phyloP scores from a whole-genome alignment of 83 land plant genomes.

The Picea abies region DNA sequence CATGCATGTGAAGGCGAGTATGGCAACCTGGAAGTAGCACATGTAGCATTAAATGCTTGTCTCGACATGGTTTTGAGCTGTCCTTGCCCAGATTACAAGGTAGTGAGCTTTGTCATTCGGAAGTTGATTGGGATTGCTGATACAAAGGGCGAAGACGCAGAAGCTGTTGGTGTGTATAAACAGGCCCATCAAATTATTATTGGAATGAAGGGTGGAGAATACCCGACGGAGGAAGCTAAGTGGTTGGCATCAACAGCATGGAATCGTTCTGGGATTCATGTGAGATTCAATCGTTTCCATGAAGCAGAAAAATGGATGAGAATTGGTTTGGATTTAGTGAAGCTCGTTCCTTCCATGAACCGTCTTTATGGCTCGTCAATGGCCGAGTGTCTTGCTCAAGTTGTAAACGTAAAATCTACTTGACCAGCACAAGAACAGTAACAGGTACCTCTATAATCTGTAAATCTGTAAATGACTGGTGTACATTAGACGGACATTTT shows the following conservation, averaged over 20 bases:
- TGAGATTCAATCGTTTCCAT: conserved; percentile 45
- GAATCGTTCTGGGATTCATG: conserved; percentile 75
- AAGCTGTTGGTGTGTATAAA: conserved; percentile 53
- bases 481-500: too few species aligned
- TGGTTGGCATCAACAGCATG: conserved; percentile 93
- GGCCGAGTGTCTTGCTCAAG: conserved; percentile 9
- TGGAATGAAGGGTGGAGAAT: conserved; percentile 70
- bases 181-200: conserved; percentile 80
- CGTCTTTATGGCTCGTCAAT: conserved; percentile 25
- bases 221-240: conserved; percentile 85
- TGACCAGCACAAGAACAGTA: too few species aligned
- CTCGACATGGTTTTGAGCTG: conserved; percentile 60
- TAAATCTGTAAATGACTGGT: too few species aligned
- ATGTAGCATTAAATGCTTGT: conserved; percentile 59
- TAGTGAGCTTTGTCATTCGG: conserved; percentile 52
- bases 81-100: conserved; percentile 72
- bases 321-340: conserved; percentile 70
- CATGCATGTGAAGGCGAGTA: conserved; percentile 43
- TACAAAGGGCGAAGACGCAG: conserved; percentile 41
- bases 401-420: too few species aligned
- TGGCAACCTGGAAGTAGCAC: conserved; percentile 59
- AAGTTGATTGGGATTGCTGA: conserved; percentile 57
- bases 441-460: too few species aligned
- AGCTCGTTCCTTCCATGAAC: conserved; percentile 56
- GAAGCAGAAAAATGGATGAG: conserved; percentile 82